Percentiles rank a stretch among this genome's conserved stretches.
phyloP scores from a whole-genome alignment of 2,329 filamentous ascomycete genomes.

The Orbilia brochopaga region DNA sequence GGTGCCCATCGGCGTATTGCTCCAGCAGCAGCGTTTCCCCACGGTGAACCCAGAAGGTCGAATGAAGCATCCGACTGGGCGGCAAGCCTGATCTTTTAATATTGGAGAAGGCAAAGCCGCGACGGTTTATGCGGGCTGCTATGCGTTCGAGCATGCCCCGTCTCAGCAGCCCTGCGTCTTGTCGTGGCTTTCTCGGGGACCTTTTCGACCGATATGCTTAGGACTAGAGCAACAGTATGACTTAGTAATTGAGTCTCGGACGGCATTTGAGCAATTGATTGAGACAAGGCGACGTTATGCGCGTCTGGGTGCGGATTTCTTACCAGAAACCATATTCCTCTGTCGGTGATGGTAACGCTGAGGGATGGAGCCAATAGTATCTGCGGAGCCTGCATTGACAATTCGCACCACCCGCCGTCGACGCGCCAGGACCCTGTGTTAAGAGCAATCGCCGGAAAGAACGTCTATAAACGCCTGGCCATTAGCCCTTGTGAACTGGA shows the following conservation, averaged over 20 bases:
- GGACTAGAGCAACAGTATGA: slow-evolving; percentile 1
- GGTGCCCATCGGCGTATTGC: slow-evolving; percentile 5
- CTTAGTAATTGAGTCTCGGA: neutral
- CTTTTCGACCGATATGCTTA: slow-evolving; percentile 26
- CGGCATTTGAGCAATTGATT: no score
- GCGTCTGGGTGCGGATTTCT: neutral
- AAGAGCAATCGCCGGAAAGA: no score
- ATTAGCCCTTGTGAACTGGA: slow-evolving; percentile 1
- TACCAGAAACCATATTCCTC: slow-evolving; percentile 42
- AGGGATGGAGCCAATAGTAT: slow-evolving; percentile 12
- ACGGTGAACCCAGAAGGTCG: slow-evolving; percentile 65
- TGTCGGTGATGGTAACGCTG: slow-evolving; percentile 1
- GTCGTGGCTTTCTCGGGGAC: slow-evolving; percentile 27
- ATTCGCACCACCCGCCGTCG: slow-evolving; percentile 18
- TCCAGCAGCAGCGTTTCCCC: slow-evolving; percentile 58
- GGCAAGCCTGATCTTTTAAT: slow-evolving; percentile 30
- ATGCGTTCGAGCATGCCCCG: slow-evolving; percentile 64
- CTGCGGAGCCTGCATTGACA: slow-evolving; percentile 28
- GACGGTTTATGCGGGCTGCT: slow-evolving; percentile 62
- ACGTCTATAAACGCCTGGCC: slow-evolving; percentile 7
- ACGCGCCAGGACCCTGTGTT: neutral
- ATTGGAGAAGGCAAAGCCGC: slow-evolving; percentile 58
- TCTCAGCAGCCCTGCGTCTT: slow-evolving; percentile 26
- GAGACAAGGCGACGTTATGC: neutral
- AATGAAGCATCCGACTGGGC: slow-evolving; percentile 63